Conservation (phyloP, 768 basidiomycete species). For the Sarcodon sp. region DNA sequence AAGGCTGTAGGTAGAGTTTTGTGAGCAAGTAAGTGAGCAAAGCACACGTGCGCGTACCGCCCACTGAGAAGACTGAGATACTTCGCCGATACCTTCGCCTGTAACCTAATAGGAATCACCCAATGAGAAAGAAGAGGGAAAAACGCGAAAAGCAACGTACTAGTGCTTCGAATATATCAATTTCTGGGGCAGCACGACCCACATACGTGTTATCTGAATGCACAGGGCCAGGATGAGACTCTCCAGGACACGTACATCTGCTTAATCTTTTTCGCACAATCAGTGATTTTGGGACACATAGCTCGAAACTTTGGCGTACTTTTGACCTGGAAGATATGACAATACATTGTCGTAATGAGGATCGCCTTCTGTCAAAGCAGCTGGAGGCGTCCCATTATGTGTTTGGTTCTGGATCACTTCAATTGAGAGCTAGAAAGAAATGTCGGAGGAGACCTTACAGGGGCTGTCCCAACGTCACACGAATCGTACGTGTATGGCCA, state of each 20-base stretch:
- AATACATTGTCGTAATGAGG: slow-evolving; percentile 27
- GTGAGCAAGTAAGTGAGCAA: not conserved
- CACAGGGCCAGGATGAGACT: slow-evolving; percentile 75
- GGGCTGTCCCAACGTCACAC: slow-evolving; percentile 76
- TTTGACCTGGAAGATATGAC: slow-evolving; percentile 73
- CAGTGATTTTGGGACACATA: too few relatives aligned
- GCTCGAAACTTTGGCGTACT: too few relatives aligned
- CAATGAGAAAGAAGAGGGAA: not conserved
- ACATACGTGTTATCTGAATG: slow-evolving; percentile 64
- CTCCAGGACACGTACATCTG: slow-evolving; percentile 75
- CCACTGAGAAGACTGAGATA: slow-evolving; percentile 82
- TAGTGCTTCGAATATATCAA: slow-evolving; percentile 83
- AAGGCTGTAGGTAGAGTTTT: slow-evolving; percentile 34
- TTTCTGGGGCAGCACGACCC: slow-evolving; percentile 79
- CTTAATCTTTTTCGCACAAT: slow-evolving; percentile 31
- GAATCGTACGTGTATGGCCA: slow-evolving; percentile 62
- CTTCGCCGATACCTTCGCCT: slow-evolving; percentile 29
- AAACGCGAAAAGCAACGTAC: slow-evolving; percentile 19
- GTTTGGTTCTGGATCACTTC: slow-evolving; percentile 45
- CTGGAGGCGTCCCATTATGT: slow-evolving; percentile 44
- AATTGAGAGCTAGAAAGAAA: not conserved
- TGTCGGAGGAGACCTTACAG: slow-evolving; percentile 7
- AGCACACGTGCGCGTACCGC: slow-evolving; percentile 31
- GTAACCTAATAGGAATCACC: slow-evolving; percentile 9
- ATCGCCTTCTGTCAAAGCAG: slow-evolving; percentile 49